Evolutionary conservation across 768 basidiomycete genomes (phyloP).

Genomic region (Lactifluus subvellereus): DNA sequence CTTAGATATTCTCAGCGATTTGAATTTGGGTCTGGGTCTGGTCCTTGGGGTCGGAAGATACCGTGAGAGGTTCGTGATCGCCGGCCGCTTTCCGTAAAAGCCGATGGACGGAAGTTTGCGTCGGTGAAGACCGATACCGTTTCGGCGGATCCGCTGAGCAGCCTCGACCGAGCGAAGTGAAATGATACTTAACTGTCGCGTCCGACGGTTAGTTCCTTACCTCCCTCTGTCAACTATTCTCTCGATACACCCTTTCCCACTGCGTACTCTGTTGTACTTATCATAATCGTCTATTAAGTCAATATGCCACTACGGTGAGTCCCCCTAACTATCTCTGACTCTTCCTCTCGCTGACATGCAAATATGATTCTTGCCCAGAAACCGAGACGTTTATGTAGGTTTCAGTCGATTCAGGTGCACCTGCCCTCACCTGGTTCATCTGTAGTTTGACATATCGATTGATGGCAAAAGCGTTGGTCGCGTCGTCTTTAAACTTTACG

Average conservation of each 20-base stretch:
- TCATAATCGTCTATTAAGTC: background rate
- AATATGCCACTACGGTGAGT: conserved; percentile 6
- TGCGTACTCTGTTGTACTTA: background rate
- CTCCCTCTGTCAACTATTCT: conserved; percentile 2
- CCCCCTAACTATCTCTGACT: background rate
- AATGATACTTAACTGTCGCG: conserved; percentile 18
- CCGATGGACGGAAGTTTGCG: conserved; percentile 6
- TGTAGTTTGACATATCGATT: conserved; percentile 33
- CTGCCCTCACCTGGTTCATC: background rate
- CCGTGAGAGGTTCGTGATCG: conserved; percentile 19
- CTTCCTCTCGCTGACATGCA: background rate
- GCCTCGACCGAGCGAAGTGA: conserved; percentile 3
- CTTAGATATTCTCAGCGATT: background rate
- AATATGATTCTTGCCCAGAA: background rate
- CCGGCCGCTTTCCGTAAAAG: conserved; percentile 21
- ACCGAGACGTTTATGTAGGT: conserved; percentile 18
- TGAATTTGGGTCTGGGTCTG: background rate
- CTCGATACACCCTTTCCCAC: background rate
- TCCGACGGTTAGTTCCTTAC: conserved; percentile 6
- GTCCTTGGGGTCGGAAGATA: conserved; percentile 1
- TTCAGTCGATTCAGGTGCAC: background rate
- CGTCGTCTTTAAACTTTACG: conserved; percentile 53
- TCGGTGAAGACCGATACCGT: conserved; percentile 13
- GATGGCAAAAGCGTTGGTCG: conserved; percentile 30
- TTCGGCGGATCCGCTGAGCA: background rate